Conservation (phyloP, 768 basidiomycete genomes). For the Gelatoporia subvermispora region DNA sequence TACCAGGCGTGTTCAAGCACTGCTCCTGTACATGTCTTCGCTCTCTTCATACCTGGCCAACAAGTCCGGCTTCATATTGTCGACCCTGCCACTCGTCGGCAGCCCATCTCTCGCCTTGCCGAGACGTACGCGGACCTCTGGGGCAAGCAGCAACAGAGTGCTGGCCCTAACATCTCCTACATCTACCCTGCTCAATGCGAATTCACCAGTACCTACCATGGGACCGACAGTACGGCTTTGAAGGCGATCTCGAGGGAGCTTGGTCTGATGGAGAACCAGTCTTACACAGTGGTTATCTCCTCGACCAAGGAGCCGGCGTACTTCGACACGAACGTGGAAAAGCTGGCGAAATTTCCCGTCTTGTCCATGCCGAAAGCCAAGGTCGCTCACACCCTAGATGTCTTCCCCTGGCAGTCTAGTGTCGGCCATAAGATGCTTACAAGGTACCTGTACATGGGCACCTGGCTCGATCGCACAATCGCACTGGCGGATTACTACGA, state of each 20-base stretch:
- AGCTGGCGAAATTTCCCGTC: conserved; percentile 80
- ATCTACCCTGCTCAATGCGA: conserved; percentile 60
- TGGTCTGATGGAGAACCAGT: conserved; percentile 65
- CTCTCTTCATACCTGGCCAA: conserved; percentile 74
- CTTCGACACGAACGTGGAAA: conserved; percentile 69
- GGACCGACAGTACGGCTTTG: conserved; percentile 71
- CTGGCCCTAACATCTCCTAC: conserved; percentile 44
- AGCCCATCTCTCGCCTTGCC: conserved; percentile 72
- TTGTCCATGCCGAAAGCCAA: conserved; percentile 82
- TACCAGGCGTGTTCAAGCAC: conserved; percentile 80
- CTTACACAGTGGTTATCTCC: conserved; percentile 74
- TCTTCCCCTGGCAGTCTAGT: conserved; percentile 86
- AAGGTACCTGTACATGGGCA: conserved; percentile 73
- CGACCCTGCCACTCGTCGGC: conserved; percentile 83
- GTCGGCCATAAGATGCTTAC: conserved; percentile 79
- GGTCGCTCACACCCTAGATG: conserved; percentile 66
- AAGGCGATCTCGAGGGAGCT: conserved; percentile 88
- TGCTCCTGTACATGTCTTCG: conserved; percentile 79
- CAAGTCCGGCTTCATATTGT: conserved; percentile 79
- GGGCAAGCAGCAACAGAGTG: conserved; percentile 41
- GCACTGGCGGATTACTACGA: conserved; percentile 88
- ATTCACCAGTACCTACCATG: conserved; percentile 71
- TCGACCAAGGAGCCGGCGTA: conserved; percentile 81
- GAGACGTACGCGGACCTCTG: conserved; percentile 66
- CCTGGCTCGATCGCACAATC: conserved; percentile 76